These are phyloP conservation scores for Sordariomycetes sp. DNA, from an alignment of 2,329 filamentous ascomycete species.

Conservation along the genomic window DNA sequence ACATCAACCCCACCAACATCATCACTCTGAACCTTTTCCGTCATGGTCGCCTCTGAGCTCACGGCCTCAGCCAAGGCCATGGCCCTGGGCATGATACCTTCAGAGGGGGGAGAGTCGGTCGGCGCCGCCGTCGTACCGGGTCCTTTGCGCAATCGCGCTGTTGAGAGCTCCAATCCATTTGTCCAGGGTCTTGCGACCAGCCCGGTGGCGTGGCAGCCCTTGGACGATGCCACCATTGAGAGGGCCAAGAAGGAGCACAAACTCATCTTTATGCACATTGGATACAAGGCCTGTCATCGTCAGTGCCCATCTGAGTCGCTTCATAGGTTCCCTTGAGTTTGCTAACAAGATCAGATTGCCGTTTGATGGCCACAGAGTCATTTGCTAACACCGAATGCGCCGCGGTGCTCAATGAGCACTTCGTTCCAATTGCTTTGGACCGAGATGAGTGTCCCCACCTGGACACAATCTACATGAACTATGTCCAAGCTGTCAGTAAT, in stretches of 20 bases:
- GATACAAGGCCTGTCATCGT: conserved; percentile 95
- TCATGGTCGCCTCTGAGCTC: conserved; percentile 28
- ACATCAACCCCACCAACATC: too few species aligned
- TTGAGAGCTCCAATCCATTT: conserved; percentile 37
- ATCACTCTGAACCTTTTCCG: conserved; percentile 1
- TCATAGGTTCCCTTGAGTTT: conserved; percentile 1
- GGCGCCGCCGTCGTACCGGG: conserved; percentile 6
- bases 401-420: conserved; percentile 71
- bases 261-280: conserved; percentile 87
- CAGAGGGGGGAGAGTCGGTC: conserved; percentile 6
- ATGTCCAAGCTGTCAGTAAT: conserved; percentile 85
- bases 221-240: conserved; percentile 67
- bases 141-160: conserved; percentile 24
- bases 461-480: conserved; percentile 97
- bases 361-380: conserved; percentile 87
- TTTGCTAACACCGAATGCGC: conserved; percentile 81
- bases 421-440: conserved; percentile 88
- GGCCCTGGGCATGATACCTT: conserved; percentile 18
- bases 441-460: conserved; percentile 90
- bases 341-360: conserved; percentile 50
- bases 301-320: conserved; percentile 21
- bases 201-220: conserved; percentile 84
- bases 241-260: conserved; percentile 76
- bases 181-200: conserved; percentile 70
- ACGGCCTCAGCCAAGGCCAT: conserved; percentile 23